Base-by-base conservation (phyloP, 306 rosid genomes). In the Prosopis cineraria region DNA sequence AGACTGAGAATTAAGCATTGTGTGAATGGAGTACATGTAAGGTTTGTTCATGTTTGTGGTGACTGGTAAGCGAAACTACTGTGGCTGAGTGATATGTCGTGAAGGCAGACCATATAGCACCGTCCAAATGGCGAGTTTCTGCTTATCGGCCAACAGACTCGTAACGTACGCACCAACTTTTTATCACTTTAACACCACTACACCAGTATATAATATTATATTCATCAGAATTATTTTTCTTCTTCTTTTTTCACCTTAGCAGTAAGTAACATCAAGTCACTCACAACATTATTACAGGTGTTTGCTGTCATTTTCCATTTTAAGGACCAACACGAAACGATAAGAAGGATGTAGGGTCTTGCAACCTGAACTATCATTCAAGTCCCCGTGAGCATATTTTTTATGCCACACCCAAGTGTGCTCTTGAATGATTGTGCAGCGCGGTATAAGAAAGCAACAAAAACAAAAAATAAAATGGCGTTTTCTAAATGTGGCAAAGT, bases 401-500 rank as follows among this genome's bases (percentile, higher is more conserved):
- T 39, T 17, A 55, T 27, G 39, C 31, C 39, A 60, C 10, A 60
- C 62, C 75, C 72, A 78, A 13, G 11, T 55, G 31, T 9, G 33
- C 19, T 24, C 10, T 58, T 58, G 64, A 11, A 58, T 56, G 17
- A 10, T 39, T 8, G 1, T 24, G 64, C 2, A 55, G 31, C 25
- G 17, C 11, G 0, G 10, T 14, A 12, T 10, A 13, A 27, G 7
- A 58, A 58, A 27, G n/a, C n/a, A n/a, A n/a, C n/a, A 56, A 9
- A 11, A 19, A 27, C 0, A 9, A 3, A 58, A 24, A 4, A 16
- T 30, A 55, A 27, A 62, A 39, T 65, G 64, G 75, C 83, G 20
- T 82, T 84, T 74, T 31, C 41, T 76, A 43, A 59, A 77, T 77
- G 66, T 69, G 72, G 56, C 53, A 71, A 65, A 65, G 17, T 79